Evolutionary conservation across 331 rosid genomes (phyloP).

Genomic region (Malus hybrid): DNA sequence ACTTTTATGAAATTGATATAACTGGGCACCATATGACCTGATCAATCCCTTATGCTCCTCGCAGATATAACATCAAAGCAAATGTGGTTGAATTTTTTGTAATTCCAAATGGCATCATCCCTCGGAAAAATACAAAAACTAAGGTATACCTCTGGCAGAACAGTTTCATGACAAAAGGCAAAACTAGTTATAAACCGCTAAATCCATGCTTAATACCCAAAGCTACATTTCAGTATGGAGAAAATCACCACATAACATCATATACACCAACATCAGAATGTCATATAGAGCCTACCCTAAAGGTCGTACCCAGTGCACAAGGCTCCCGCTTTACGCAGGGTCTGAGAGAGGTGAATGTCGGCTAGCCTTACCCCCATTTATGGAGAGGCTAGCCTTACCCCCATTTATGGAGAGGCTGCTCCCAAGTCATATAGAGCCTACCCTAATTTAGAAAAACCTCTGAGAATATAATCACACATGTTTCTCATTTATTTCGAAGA

Average conservation of each 20-base stretch:
- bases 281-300: slow-evolving; percentile 3
- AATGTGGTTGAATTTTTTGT: too few relatives aligned
- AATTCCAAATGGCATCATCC: too few relatives aligned
- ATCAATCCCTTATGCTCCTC: too few relatives aligned
- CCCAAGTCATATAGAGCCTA: background rate
- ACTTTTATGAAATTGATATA: background rate
- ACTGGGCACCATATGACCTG: too few relatives aligned
- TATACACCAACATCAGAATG: background rate
- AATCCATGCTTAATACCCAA: background rate
- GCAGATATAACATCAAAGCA: too few relatives aligned
- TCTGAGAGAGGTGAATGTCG: too few relatives aligned
- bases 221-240: background rate
- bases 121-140: too few relatives aligned
- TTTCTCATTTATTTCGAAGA: slow-evolving; percentile 12
- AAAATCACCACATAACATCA: background rate
- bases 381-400: too few relatives aligned
- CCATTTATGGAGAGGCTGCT: too few relatives aligned
- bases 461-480: slow-evolving; percentile 4
- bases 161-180: slow-evolving; percentile 11
- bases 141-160: background rate
- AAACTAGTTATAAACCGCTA: background rate
- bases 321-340: too few relatives aligned
- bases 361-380: too few relatives aligned
- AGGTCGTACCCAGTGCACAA: too few relatives aligned
- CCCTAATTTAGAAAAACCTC: slow-evolving; percentile 15